Evolutionary conservation across 2,329 filamentous ascomycete genomes (phyloP).

Genomic region (Xylariaceae sp.): DNA sequence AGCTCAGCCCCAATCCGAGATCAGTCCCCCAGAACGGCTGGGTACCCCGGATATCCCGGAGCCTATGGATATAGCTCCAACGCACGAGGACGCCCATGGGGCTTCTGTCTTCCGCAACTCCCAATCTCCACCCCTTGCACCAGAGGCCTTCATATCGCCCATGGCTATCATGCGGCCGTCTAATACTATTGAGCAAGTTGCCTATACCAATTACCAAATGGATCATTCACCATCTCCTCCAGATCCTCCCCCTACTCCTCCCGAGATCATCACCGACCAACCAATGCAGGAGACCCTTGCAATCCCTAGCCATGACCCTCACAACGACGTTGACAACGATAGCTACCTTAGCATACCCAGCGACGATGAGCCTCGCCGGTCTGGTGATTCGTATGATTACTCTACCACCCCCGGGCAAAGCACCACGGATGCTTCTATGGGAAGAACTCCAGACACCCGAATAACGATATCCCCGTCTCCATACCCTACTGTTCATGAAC

Average conservation of each 20-base stretch:
- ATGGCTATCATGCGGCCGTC: constrained; percentile 39
- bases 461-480: constrained; percentile 38
- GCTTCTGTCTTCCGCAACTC: constrained; percentile 32
- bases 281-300: constrained; percentile 17
- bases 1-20: constrained; percentile 34
- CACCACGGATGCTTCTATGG: constrained; percentile 35
- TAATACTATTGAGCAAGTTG: constrained; percentile 37
- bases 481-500: constrained; percentile 24
- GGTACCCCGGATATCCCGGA: constrained; percentile 41
- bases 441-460: constrained; percentile 38
- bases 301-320: constrained; percentile 8
- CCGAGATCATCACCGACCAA: constrained; percentile 28
- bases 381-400: constrained; percentile 36
- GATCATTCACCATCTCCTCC: constrained; percentile 38
- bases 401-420: constrained; percentile 35
- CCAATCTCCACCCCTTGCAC: constrained; percentile 33
- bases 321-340: constrained; percentile 27
- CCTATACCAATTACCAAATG: constrained; percentile 38
- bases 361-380: constrained; percentile 35
- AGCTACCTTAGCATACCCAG: constrained; percentile 34
- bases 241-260: constrained; percentile 28
- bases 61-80: constrained; percentile 37
- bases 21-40: constrained; percentile 35
- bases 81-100: constrained; percentile 23
- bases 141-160: constrained; percentile 37